phyloP scores from a whole-genome alignment of 371 early-diverging fungal genomes.

The Fennellomyces sp. region DNA sequence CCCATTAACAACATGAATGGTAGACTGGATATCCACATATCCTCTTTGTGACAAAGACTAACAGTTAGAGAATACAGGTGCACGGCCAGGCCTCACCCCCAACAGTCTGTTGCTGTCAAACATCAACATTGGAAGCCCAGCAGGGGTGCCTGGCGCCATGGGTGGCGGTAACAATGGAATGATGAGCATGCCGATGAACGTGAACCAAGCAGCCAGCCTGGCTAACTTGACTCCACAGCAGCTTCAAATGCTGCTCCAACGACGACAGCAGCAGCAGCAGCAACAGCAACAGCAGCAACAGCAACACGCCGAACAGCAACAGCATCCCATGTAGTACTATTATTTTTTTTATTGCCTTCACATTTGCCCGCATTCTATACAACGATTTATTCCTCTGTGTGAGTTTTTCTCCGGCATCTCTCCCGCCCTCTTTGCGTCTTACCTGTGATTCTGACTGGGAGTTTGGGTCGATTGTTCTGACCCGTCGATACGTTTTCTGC shows the following conservation, averaged over 20 bases:
- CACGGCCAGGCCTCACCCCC: slow-evolving; percentile 34
- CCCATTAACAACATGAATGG: slow-evolving; percentile 8
- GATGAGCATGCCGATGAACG: slow-evolving; percentile 26
- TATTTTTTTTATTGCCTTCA: slow-evolving; percentile 9
- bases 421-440: slow-evolving; percentile 43
- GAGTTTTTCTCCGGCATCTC: slow-evolving; percentile 7
- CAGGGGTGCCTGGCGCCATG: slow-evolving; percentile 14
- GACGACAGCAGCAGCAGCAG: not conserved
- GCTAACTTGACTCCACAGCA: not conserved
- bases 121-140: slow-evolving; percentile 31
- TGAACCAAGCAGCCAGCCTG: slow-evolving; percentile 10
- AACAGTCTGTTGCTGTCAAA: slow-evolving; percentile 48
- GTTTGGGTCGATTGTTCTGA: slow-evolving; percentile 84
- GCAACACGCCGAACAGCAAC: slow-evolving; percentile 10
- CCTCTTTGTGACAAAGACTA: not conserved
- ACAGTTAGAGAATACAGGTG: slow-evolving; percentile 5
- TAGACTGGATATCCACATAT: not conserved
- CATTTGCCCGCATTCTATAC: slow-evolving; percentile 42
- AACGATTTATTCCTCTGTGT: not conserved
- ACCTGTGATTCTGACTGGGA: slow-evolving; percentile 89
- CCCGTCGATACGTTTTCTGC: slow-evolving; percentile 89
- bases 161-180: slow-evolving; percentile 21
- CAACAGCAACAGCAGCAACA: not conserved
- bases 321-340: not conserved
- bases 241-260: not conserved